These are phyloP conservation scores for Ustilago curta DNA, from an alignment of 1,284 basidiomycete species.

Conservation along the genomic window DNA sequence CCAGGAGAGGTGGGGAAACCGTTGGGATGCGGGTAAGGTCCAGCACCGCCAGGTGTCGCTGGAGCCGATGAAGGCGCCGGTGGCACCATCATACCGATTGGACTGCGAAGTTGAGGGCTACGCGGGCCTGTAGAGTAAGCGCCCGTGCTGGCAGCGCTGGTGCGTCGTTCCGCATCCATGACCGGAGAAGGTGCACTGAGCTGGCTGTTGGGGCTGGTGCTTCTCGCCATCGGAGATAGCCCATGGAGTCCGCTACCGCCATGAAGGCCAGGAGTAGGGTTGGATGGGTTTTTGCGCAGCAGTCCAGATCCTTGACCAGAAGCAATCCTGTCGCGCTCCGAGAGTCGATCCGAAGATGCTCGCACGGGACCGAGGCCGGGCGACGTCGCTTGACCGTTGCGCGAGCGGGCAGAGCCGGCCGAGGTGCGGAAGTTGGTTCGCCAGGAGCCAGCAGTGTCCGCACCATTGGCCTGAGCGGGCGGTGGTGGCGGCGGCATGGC, in stretches of 20 bases:
- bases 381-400: slow-evolving; percentile 37
- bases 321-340: slow-evolving; percentile 48
- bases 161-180: slow-evolving; percentile 19
- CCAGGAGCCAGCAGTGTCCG: slow-evolving; percentile 10
- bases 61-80: slow-evolving; percentile 21
- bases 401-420: slow-evolving; percentile 31
- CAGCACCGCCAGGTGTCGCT: slow-evolving; percentile 18
- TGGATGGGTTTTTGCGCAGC: slow-evolving; percentile 63
- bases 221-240: slow-evolving; percentile 40
- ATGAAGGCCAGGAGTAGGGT: slow-evolving; percentile 58
- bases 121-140: slow-evolving; percentile 29
- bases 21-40: slow-evolving; percentile 2
- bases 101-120: slow-evolving; percentile 38
- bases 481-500: slow-evolving; percentile 10
- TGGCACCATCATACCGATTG: slow-evolving; percentile 22
- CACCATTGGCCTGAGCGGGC: slow-evolving; percentile 13
- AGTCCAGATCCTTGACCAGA: slow-evolving; percentile 51
- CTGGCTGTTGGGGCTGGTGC: slow-evolving; percentile 40
- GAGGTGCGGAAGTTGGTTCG: slow-evolving; percentile 41
- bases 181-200: slow-evolving; percentile 37
- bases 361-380: slow-evolving; percentile 51
- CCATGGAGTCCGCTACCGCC: slow-evolving; percentile 45
- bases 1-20: slow-evolving; percentile 30
- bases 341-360: slow-evolving; percentile 57
- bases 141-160: slow-evolving; percentile 36